Evolutionary conservation across 208 protist genomes (phyloP).

Genomic region (Acanthamoeba castellanii): DNA sequence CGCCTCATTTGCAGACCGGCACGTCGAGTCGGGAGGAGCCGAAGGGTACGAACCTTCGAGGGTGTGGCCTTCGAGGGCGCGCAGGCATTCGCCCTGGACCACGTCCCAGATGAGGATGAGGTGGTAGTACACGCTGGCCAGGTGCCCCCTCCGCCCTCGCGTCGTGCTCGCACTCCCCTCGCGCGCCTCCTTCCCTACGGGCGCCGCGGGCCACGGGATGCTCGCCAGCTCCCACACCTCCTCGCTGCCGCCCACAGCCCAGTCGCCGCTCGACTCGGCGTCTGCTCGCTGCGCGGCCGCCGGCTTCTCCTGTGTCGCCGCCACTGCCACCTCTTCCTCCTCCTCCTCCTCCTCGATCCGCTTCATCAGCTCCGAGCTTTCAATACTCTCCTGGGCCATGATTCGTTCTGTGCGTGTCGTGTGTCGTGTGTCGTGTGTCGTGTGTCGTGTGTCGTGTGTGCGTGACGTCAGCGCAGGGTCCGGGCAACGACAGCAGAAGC

Average conservation of each 20-base stretch:
- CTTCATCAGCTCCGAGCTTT: too few species aligned
- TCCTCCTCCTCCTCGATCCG: too few species aligned
- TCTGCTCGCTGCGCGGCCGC: too few species aligned
- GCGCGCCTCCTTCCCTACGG: too few species aligned
- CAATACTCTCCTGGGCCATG: background rate
- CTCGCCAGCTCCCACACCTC: too few species aligned
- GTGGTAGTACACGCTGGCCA: constrained; percentile 17
- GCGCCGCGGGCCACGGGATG: too few species aligned
- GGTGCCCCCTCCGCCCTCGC: background rate
- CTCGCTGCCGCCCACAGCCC: too few species aligned
- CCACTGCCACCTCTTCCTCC: too few species aligned
- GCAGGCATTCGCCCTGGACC: background rate
- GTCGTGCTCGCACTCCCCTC: too few species aligned
- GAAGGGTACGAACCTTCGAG: background rate
- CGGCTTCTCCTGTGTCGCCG: background rate
- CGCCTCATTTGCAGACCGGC: background rate
- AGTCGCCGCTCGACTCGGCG: too few species aligned
- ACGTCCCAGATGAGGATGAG: constrained; percentile 35
- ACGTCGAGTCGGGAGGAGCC: background rate
- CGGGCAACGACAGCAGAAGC: too few species aligned
- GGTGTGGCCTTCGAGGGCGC: constrained; percentile 8
- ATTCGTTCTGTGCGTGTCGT: background rate
- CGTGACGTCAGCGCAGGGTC: too few species aligned
- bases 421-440: background rate
- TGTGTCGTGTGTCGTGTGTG: background rate